Conservation (phyloP, 2,329 filamentous ascomycete species). For the Scortechinia acanthostroma region DNA sequence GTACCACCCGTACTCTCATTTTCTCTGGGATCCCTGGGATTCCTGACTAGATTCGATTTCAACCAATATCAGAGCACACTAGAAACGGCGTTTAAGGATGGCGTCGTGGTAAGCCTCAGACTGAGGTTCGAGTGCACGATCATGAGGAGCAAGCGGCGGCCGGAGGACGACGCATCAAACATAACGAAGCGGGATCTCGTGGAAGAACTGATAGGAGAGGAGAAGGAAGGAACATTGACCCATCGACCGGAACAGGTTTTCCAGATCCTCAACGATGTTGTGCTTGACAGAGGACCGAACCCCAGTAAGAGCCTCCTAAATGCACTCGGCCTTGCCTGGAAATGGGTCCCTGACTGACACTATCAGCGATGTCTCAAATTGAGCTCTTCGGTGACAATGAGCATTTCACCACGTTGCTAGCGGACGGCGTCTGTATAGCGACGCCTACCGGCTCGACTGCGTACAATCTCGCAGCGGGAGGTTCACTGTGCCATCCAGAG, state of each 20-base stretch:
- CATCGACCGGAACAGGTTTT: constrained; percentile 57
- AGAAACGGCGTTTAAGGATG: constrained; percentile 51
- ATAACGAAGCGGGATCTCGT: constrained; percentile 41
- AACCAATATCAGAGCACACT: constrained; percentile 46
- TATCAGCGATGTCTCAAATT: constrained; percentile 62
- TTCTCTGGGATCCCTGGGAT: constrained; percentile 62
- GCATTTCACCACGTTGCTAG: constrained; percentile 65
- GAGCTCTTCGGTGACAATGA: constrained; percentile 68
- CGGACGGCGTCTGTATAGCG: constrained; percentile 65
- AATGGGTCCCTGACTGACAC: not conserved
- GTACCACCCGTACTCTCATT: constrained; percentile 68
- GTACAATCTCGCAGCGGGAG: constrained; percentile 67
- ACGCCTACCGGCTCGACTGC: constrained; percentile 70
- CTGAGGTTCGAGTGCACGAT: constrained; percentile 66
- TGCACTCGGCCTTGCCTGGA: not conserved
- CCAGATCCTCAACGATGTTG: constrained; percentile 70
- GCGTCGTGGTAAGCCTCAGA: constrained; percentile 61
- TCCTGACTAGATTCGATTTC: constrained; percentile 70
- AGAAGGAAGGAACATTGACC: constrained; percentile 55
- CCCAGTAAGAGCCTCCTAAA: constrained; percentile 39
- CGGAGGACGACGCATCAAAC: constrained; percentile 7
- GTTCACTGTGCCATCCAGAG: constrained; percentile 65
- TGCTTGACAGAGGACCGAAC: constrained; percentile 67
- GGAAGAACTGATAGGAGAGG: constrained; percentile 60
- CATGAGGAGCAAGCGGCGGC: constrained; percentile 45